A percentile compares a stretch with the other conserved stretches of the same genome.
phyloP scores from a whole-genome alignment of 805 yeast species.

The Blastobotrys americana region DNA sequence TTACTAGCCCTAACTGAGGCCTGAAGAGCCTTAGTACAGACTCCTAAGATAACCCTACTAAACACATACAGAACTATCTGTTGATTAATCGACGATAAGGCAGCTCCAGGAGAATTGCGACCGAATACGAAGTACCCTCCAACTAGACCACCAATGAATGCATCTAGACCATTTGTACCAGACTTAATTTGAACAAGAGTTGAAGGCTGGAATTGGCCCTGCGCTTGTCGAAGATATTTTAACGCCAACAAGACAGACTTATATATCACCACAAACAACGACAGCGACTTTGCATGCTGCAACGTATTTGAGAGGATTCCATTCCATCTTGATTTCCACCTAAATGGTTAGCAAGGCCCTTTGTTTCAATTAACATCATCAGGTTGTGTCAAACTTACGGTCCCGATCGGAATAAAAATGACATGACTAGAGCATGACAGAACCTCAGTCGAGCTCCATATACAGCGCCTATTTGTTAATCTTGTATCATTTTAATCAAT shows the following conservation, averaged over 20 bases:
- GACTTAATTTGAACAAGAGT: constrained; percentile 13
- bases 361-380: background rate
- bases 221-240: constrained; percentile 21
- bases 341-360: constrained; percentile 5
- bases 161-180: constrained; percentile 16
- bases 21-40: constrained; percentile 43
- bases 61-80: constrained; percentile 70
- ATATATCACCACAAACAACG: constrained; percentile 49
- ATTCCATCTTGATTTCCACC: constrained; percentile 36
- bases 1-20: constrained; percentile 2
- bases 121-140: constrained; percentile 40
- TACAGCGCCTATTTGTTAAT: constrained; percentile 40
- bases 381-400: constrained; percentile 26
- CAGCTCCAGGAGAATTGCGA: constrained; percentile 20
- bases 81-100: constrained; percentile 46
- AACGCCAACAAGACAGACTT: constrained; percentile 32
- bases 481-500: too few species aligned
- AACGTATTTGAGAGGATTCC: constrained; percentile 46
- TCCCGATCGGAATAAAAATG: constrained; percentile 48
- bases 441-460: constrained; percentile 59
- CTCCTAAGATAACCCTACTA: constrained; percentile 58
- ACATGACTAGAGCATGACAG: constrained; percentile 58
- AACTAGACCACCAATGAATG: constrained; percentile 33
- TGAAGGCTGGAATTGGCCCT: constrained; percentile 11
- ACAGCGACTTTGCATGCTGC: constrained; percentile 50